Evolutionary conservation across 495 filamentous ascomycete species (phyloP), one percentile per base, ranked within the genome.

Genomic region (Trichocladium antarcticum): DNA sequence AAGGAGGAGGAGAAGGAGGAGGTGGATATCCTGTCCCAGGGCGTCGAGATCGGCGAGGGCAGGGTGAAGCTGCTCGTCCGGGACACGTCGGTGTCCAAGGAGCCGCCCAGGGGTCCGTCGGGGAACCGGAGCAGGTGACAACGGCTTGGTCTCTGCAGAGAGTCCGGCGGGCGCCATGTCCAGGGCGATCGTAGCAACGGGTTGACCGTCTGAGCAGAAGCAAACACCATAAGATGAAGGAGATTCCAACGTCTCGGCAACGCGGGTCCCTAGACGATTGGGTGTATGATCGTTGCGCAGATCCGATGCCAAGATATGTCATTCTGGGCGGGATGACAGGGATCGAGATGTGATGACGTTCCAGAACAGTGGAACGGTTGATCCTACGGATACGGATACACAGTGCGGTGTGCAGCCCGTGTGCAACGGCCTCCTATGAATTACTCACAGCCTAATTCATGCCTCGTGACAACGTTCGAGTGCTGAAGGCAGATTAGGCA

Each of bases 11-110:
- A 77, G 21, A 75, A 73, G 63, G 72, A 73, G 28, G 75, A 78
- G 21, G 74, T 77, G 31, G 75, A 80, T 47, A 74, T 79, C 45
- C 69, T 82, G 32, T 72, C 70, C 51, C 74, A 79, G 55, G 75
- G 74, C 14, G 73, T 77, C 38, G 75, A 77, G 60, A 79, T 79
- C 49, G 74, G 75, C 21, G 74, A 76, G 19, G 75, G 75, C 36
- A 81, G 78, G 63, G 73, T 80, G 39, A 73, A 72, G 60, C 63
- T 81, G 51, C 67, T 79, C 48, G 75, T 79, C 42, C 66, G 75
- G 45, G 74, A 77, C 56, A 56, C 62, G 49, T 51, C 42, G 49
- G 41, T 34, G 24, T 17, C 32, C 31, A 49, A 49, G 47, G 47
- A 49, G 39, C 47, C 47, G 32, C 68, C 74, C 29, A 76, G 75